phyloP scores from a whole-genome alignment of 2,329 filamentous ascomycete species.

The Xylogone sp. region DNA sequence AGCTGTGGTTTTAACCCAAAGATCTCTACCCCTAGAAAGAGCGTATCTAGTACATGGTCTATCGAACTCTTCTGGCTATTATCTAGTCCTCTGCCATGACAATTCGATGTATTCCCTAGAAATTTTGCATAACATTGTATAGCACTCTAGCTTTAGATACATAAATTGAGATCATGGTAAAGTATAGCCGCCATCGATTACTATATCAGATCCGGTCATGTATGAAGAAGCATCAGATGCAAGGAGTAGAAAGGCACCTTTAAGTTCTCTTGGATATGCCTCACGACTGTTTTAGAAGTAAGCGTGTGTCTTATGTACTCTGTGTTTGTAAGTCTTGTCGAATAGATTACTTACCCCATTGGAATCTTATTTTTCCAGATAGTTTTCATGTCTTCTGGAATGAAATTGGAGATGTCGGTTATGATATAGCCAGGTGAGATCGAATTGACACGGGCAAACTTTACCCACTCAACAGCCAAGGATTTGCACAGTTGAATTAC shows the following conservation, averaged over 20 bases:
- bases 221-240: conserved; percentile 42
- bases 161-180: too few species aligned
- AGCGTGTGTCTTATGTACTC: too few species aligned
- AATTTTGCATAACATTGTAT: too few species aligned
- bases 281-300: too few species aligned
- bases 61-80: too few species aligned
- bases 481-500: conserved; percentile 61
- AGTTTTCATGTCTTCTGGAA: conserved; percentile 52
- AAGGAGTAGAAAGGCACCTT: conserved; percentile 52
- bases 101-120: too few species aligned
- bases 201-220: conserved; percentile 44
- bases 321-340: too few species aligned
- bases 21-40: too few species aligned
- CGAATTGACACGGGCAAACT: conserved; percentile 65
- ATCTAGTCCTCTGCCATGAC: too few species aligned
- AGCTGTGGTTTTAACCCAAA: too few species aligned
- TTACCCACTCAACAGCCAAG: conserved; percentile 66
- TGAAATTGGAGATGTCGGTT: conserved; percentile 63
- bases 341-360: conserved; percentile 32
- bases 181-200: conserved; percentile 46
- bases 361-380: conserved; percentile 59
- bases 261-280: conserved; percentile 59
- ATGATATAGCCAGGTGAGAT: conserved; percentile 68
- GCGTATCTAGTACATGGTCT: too few species aligned
- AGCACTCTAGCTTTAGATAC: too few species aligned